These are phyloP conservation scores for Salinomyces thailandicus DNA, from an alignment of 2,329 filamentous ascomycete genomes.

Conservation along the genomic window DNA sequence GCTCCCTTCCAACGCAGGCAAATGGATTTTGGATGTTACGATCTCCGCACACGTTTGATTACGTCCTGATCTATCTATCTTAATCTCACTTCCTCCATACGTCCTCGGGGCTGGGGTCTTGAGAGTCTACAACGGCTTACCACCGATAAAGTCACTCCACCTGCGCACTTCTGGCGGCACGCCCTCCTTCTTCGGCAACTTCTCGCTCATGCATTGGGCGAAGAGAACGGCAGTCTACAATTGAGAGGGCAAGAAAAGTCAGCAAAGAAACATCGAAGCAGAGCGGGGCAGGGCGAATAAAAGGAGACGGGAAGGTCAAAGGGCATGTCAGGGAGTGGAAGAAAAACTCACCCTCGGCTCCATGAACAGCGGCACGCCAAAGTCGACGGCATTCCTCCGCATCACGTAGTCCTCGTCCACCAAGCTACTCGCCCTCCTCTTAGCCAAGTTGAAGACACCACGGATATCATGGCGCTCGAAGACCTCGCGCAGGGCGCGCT, in stretches of 20 bases:
- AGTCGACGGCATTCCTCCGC: conserved; percentile 90
- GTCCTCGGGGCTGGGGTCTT: not conserved
- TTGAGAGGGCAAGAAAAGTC: conserved; percentile 2
- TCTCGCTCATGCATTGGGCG: conserved; percentile 93
- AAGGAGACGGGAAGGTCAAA: too few species aligned
- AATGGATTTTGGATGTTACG: too few species aligned
- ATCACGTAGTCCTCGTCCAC: conserved; percentile 94
- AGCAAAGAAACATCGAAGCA: too few species aligned
- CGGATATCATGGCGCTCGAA: conserved; percentile 96
- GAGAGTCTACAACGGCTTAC: conserved; percentile 59
- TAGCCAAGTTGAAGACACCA: conserved; percentile 89
- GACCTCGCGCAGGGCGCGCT: conserved; percentile 84
- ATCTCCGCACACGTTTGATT: too few species aligned
- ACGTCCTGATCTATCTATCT: too few species aligned
- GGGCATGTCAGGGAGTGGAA: not conserved
- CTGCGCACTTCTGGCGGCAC: conserved; percentile 83
- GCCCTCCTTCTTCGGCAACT: conserved; percentile 77
- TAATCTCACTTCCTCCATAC: too few species aligned
- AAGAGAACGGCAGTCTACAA: conserved; percentile 84
- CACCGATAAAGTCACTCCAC: conserved; percentile 93
- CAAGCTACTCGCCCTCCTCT: conserved; percentile 69
- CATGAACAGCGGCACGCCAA: conserved; percentile 96
- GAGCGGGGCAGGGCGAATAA: too few species aligned
- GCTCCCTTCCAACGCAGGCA: too few species aligned
- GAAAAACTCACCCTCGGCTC: conserved; percentile 80